phyloP scores from a whole-genome alignment of 345 rosid species.

The Eucalyptus pauciflora region DNA sequence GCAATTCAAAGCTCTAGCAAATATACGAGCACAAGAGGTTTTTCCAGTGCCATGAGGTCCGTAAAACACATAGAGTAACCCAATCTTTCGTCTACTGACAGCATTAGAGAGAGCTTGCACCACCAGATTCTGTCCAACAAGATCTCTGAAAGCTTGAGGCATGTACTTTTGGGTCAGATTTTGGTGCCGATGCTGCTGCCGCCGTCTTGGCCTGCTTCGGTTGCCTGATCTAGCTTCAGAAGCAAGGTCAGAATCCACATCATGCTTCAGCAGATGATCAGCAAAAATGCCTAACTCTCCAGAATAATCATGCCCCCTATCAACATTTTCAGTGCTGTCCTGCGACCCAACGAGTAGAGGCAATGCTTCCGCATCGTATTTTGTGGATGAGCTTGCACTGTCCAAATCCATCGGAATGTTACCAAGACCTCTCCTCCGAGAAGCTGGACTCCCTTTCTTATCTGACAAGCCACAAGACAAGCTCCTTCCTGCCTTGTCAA shows the following conservation, averaged over 20 bases:
- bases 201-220: slow-evolving; percentile 13
- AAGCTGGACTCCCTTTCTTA: slow-evolving; percentile 37
- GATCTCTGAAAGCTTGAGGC: slow-evolving; percentile 68
- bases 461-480: slow-evolving; percentile 89
- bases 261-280: slow-evolving; percentile 66
- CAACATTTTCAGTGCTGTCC: slow-evolving; percentile 50
- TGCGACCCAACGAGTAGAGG: slow-evolving; percentile 66
- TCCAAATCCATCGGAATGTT: slow-evolving; percentile 54
- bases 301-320: slow-evolving; percentile 84
- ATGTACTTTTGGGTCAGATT: slow-evolving; percentile 74
- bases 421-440: slow-evolving; percentile 40
- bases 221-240: slow-evolving; percentile 74
- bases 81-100: slow-evolving; percentile 59
- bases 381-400: slow-evolving; percentile 40
- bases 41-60: slow-evolving; percentile 99
- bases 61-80: slow-evolving; percentile 77
- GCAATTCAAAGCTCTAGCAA: slow-evolving; percentile 90
- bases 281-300: slow-evolving; percentile 92
- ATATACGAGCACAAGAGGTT: slow-evolving; percentile 84
- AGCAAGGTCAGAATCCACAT: slow-evolving; percentile 51
- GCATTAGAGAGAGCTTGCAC: slow-evolving; percentile 91
- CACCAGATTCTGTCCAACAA: slow-evolving; percentile 83
- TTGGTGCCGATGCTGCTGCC: slow-evolving; percentile 49
- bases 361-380: slow-evolving; percentile 44
- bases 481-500: slow-evolving; percentile 93